Base-by-base conservation (phyloP, 495 filamentous ascomycete genomes). In the Penicillium ochrochloron region DNA sequence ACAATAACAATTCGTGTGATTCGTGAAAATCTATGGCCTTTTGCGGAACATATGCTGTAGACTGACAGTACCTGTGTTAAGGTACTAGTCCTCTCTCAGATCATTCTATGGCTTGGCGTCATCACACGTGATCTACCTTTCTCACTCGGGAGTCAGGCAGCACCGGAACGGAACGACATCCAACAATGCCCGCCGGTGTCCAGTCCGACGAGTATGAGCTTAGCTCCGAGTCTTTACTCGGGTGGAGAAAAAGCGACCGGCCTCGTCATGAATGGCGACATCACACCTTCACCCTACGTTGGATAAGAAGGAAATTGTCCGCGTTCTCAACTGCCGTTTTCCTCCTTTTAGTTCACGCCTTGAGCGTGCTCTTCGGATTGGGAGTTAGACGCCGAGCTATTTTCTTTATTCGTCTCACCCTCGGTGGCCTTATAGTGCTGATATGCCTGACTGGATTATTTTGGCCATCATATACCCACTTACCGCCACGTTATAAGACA, bases 401-500 rank as follows among this genome's bases (percentile, higher is more conserved):
- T 62, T 82, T 82, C 37, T 85, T 84, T 56, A 78, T 85, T 3
- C 82, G 83, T 27, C 82, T 83, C 65, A 85, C 91, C 54, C 81
- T 90, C 66, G 84, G 84, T 69, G 85, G 89, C 74, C 85, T 97
- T 68, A 74, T 88, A 66, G 78, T 81, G 31, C 84, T 88, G n/a
- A 79, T 84, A 3, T 39, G 82, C 14, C 65, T 87, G 25, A 85
- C 81, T 7, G 81, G 81, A 4, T 67, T 88, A 14, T 79, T 89
- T 54, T 72, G 75, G 19, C 88, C 88, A 0, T 90, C 88, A 1
- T 91, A 90, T 71, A 86, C 86, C 2, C 74, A 72, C 17, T 80
- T 70, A 7, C 84, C 82, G 23, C 66, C 79, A 21, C 82, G 85
- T 66, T 88, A 88, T 63, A 50, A 61, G 4, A 62, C 68, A 21